phyloP scores from a whole-genome alignment of 305 asterid genomes.

The Rubia tinctorum region DNA sequence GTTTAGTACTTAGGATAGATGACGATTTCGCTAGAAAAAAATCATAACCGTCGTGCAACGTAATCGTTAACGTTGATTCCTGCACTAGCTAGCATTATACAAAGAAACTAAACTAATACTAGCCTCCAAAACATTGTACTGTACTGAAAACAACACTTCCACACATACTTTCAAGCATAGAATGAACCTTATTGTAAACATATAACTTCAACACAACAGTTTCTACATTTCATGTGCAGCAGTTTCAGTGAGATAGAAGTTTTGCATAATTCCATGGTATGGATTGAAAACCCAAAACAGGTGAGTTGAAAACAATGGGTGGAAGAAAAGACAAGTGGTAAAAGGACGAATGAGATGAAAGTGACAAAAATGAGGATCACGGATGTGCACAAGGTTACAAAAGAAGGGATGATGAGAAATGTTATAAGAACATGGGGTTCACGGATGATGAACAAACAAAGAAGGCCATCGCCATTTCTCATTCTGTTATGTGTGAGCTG shows the following conservation, averaged over 20 bases:
- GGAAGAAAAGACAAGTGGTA: too few relatives aligned
- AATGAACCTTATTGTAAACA: too few relatives aligned
- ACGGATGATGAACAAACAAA: slow-evolving; percentile 20
- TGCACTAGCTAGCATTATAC: too few relatives aligned
- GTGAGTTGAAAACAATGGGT: not conserved
- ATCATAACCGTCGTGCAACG: too few relatives aligned
- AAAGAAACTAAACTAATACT: too few relatives aligned
- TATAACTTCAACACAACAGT: not conserved
- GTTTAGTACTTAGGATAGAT: too few relatives aligned
- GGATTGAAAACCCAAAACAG: not conserved
- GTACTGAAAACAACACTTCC: not conserved
- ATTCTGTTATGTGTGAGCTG: not conserved
- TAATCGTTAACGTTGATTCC: too few relatives aligned
- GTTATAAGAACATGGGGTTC: slow-evolving; percentile 17
- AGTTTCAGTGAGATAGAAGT: too few relatives aligned
- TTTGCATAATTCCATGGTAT: not conserved
- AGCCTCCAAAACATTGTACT: not conserved
- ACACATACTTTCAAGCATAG: too few relatives aligned
- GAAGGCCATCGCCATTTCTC: not conserved
- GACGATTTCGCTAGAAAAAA: too few relatives aligned
- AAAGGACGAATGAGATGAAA: slow-evolving; percentile 27
- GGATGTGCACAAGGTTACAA: slow-evolving; percentile 27
- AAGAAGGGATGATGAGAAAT: slow-evolving; percentile 6
- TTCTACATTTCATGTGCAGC: too few relatives aligned
- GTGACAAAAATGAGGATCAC: slow-evolving; percentile 19